Conservation (phyloP, 257 asterid genomes). For the Coffea canephora region DNA sequence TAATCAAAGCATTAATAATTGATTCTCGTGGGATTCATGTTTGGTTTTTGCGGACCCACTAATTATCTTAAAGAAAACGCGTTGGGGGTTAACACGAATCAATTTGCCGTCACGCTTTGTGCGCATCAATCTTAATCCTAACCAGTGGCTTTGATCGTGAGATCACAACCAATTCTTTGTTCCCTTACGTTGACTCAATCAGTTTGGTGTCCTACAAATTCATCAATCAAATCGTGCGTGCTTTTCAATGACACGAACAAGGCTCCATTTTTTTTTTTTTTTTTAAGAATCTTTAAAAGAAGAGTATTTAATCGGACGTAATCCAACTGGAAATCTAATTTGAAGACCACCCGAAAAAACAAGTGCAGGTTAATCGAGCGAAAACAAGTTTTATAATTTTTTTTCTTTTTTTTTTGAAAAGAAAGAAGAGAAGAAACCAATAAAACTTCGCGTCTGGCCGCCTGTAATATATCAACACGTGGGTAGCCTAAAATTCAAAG, state of each 20-base stretch:
- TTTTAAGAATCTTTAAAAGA: neutral
- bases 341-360: neutral
- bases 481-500: no score
- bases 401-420: no score
- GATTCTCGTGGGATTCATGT: neutral
- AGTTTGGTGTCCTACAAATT: neutral
- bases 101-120: conserved; percentile 1
- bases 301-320: neutral
- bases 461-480: no score
- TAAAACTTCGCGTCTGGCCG: no score
- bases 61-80: conserved; percentile 5
- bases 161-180: conserved; percentile 12
- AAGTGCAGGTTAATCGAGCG: neutral
- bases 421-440: no score
- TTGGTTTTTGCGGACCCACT: neutral
- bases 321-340: conserved; percentile 14
- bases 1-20: neutral
- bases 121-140: neutral
- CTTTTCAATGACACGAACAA: no score
- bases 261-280: no score
- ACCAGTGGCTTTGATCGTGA: conserved; percentile 1
- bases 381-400: no score
- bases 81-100: conserved; percentile 2
- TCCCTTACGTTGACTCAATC: conserved; percentile 1
- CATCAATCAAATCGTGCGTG: no score